Conservation (phyloP, 768 basidiomycete genomes). For the Ramaria rubella region DNA sequence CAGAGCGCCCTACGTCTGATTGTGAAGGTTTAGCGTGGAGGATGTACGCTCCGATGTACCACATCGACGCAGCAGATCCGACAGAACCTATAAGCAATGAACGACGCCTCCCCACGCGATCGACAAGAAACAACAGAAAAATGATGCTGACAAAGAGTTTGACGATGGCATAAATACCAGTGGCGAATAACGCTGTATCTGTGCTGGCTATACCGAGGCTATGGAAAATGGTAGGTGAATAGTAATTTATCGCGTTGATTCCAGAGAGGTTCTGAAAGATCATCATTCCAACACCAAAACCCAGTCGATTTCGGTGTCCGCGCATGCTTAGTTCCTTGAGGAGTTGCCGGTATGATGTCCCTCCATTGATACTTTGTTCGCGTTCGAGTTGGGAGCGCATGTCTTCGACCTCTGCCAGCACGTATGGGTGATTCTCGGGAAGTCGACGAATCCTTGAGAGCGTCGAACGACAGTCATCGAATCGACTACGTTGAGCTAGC, state of each 20-base stretch:
- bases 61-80: slow-evolving; percentile 36
- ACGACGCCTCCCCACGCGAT: slow-evolving; percentile 35
- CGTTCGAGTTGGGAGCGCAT: not conserved
- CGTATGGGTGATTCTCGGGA: not conserved
- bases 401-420: not conserved
- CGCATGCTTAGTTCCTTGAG: not conserved
- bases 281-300: slow-evolving; percentile 34
- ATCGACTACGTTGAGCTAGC: not conserved
- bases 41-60: slow-evolving; percentile 40
- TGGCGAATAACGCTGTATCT: slow-evolving; percentile 33
- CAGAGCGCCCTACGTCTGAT: slow-evolving; percentile 14
- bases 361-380: not conserved
- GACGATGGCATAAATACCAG: slow-evolving; percentile 47
- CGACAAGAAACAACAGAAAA: slow-evolving; percentile 27
- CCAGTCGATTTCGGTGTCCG: slow-evolving; percentile 23
- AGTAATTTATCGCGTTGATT: slow-evolving; percentile 41
- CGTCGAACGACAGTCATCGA: not conserved
- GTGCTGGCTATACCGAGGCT: slow-evolving; percentile 39
- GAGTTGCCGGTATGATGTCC: not conserved
- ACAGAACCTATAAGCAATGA: slow-evolving; percentile 37
- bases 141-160: slow-evolving; percentile 37
- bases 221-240: slow-evolving; percentile 42
- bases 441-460: not conserved
- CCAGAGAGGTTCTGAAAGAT: slow-evolving; percentile 38
- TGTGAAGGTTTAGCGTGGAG: slow-evolving; percentile 29